Percentiles rank a stretch among this genome's conserved stretches.
These are phyloP conservation scores for Phytophthora uliginosa DNA, from an alignment of 352 stramenopile species.

Conservation along the genomic window DNA sequence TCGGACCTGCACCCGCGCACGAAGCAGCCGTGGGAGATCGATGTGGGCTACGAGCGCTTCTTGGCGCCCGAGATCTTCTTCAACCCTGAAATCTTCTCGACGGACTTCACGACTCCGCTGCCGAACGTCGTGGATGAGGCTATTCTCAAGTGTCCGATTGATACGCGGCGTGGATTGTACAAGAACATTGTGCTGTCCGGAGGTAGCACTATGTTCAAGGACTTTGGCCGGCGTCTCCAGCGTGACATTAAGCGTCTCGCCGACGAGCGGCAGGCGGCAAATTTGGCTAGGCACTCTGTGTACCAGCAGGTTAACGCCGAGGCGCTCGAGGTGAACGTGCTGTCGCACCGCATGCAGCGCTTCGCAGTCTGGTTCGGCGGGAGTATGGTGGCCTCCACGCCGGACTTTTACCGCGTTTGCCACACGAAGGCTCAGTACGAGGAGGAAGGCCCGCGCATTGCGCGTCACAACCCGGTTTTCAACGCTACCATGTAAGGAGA, in stretches of 20 bases:
- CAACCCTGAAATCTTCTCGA: constrained; percentile 97
- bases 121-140: constrained; percentile 96
- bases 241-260: constrained; percentile 96
- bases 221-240: constrained; percentile 95
- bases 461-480: constrained; percentile 96
- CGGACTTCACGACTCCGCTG: constrained; percentile 94
- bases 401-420: constrained; percentile 96
- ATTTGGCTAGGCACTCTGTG: constrained; percentile 84
- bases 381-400: constrained; percentile 95
- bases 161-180: constrained; percentile 95
- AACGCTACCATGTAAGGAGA: constrained; percentile 91
- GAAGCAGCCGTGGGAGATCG: constrained; percentile 89
- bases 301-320: constrained; percentile 74
- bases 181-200: constrained; percentile 98
- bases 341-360: constrained; percentile 95
- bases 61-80: constrained; percentile 98
- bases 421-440: constrained; percentile 98
- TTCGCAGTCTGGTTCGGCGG: constrained; percentile 97
- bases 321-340: constrained; percentile 94
- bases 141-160: constrained; percentile 97
- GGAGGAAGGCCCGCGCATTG: constrained; percentile 96
- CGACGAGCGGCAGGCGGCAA: constrained; percentile 91
- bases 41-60: constrained; percentile 96
- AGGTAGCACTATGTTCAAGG: constrained; percentile 98
- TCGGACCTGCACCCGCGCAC: constrained; percentile 80